Conservation (phyloP, 345 rosid genomes). For the Cardamine occulta region DNA sequence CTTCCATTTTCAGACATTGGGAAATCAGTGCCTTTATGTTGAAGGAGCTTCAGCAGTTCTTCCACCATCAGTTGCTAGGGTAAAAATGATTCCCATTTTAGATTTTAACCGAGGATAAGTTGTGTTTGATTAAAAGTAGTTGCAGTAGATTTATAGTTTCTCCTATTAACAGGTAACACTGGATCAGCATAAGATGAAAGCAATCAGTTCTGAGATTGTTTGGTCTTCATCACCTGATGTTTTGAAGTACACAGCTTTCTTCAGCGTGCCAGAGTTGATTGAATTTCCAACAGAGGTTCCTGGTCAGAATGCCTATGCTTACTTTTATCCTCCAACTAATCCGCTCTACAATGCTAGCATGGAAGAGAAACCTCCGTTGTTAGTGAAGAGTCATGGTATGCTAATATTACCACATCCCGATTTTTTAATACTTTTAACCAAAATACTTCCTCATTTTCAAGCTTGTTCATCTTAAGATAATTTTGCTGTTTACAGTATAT, state of each 20-base stretch:
- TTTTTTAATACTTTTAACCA: background rate
- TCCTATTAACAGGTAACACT: conserved; percentile 64
- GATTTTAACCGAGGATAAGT: background rate
- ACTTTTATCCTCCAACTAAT: conserved; percentile 82
- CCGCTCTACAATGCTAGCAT: conserved; percentile 59
- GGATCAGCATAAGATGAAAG: conserved; percentile 55
- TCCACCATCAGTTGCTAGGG: conserved; percentile 93
- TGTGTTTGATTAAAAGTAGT: conserved; percentile 3
- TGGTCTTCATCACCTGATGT: conserved; percentile 91
- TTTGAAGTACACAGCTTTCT: conserved; percentile 62
- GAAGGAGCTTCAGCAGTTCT: conserved; percentile 87
- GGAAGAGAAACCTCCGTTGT: conserved; percentile 87
- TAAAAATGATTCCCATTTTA: conserved; percentile 30
- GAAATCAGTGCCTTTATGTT: conserved; percentile 65
- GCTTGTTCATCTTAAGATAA: conserved; percentile 20
- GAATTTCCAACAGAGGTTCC: conserved; percentile 90
- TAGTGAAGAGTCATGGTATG: conserved; percentile 92
- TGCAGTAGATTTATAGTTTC: conserved; percentile 27
- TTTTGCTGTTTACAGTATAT: background rate
- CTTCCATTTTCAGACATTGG: conserved; percentile 58
- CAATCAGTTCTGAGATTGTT: conserved; percentile 62
- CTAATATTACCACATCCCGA: background rate
- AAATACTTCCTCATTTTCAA: background rate
- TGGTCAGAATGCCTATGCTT: conserved; percentile 89
- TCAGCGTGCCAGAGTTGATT: conserved; percentile 81